A percentile compares a stretch with the other conserved stretches of the same genome.
Evolutionary conservation across 129 eudicot species (phyloP).

Genomic region (Helianthus tuberosus): DNA sequence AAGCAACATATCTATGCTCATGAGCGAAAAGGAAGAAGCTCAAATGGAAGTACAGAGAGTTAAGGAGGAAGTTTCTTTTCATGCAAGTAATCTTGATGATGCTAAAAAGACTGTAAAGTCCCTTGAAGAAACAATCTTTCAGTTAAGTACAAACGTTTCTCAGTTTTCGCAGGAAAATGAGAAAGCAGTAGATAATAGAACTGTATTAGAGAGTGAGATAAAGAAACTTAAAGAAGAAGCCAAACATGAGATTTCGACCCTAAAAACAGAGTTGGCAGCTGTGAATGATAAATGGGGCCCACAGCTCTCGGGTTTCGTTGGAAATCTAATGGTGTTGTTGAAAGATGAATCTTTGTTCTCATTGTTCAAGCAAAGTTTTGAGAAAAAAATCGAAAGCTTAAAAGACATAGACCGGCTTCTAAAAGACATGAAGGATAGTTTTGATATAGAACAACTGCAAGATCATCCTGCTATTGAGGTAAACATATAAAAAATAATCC

Average conservation of each 20-base stretch:
- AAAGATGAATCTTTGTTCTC: slow-evolving; percentile 65
- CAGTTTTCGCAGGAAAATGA: slow-evolving; percentile 56
- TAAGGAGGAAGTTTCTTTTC: slow-evolving; percentile 53
- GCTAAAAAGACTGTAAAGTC: slow-evolving; percentile 58
- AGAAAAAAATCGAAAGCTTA: slow-evolving; percentile 57
- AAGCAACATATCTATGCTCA: slow-evolving; percentile 43
- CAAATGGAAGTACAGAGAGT: slow-evolving; percentile 57
- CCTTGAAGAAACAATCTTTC: slow-evolving; percentile 66
- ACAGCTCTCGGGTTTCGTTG: slow-evolving; percentile 56
- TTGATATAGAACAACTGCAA: slow-evolving; percentile 52
- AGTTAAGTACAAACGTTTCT: slow-evolving; percentile 54
- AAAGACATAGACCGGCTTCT: slow-evolving; percentile 58
- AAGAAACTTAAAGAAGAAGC: slow-evolving; percentile 77
- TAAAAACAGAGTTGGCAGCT: slow-evolving; percentile 60
- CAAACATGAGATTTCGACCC: slow-evolving; percentile 55
- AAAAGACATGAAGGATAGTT: slow-evolving; percentile 44
- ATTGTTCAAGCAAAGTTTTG: slow-evolving; percentile 46
- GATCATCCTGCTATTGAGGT: slow-evolving; percentile 52
- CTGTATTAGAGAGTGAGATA: slow-evolving; percentile 60
- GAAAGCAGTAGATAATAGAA: slow-evolving; percentile 45
- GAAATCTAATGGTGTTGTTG: slow-evolving; percentile 48
- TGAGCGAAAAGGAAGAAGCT: slow-evolving; percentile 74
- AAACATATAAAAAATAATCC: slow-evolving; percentile 10
- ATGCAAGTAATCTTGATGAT: slow-evolving; percentile 48
- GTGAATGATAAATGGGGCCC: slow-evolving; percentile 46